Conservation (phyloP, 768 basidiomycete species). For the Cantharellus cinnabarinus region DNA sequence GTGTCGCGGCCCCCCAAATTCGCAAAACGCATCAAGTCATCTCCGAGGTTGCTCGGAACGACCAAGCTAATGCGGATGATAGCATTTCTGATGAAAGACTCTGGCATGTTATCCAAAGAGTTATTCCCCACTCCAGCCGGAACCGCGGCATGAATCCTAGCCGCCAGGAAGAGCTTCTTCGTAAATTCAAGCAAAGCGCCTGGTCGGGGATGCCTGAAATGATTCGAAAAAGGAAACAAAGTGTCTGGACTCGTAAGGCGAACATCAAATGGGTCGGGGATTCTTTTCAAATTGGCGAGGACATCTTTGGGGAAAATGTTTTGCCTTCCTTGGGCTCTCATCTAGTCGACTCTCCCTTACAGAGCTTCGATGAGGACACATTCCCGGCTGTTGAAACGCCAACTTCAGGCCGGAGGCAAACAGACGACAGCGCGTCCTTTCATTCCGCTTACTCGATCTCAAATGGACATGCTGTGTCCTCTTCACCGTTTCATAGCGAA, state of each 20-base stretch:
- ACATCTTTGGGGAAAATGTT: constrained; percentile 31
- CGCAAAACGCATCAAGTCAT: constrained; percentile 16
- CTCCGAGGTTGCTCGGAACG: neutral
- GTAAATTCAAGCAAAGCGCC: constrained; percentile 43
- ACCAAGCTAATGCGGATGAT: constrained; percentile 12
- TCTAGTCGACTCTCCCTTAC: no score
- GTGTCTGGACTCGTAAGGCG: constrained; percentile 8
- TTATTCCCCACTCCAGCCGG: constrained; percentile 27
- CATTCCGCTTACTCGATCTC: no score
- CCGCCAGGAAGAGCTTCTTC: constrained; percentile 35
- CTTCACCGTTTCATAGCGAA: no score
- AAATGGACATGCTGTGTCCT: no score
- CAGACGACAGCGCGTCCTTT: no score
- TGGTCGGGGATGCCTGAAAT: constrained; percentile 17
- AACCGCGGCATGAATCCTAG: constrained; percentile 30
- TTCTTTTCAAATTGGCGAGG: constrained; percentile 52
- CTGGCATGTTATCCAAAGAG: neutral
- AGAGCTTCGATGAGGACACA: no score
- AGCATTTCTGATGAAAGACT: constrained; percentile 15
- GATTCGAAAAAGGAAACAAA: constrained; percentile 10
- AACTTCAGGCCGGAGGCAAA: constrained; percentile 1
- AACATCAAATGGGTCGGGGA: constrained; percentile 37
- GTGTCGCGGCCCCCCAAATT: constrained; percentile 20
- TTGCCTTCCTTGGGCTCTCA: neutral
- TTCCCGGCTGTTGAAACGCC: neutral